These are phyloP conservation scores for Begonia loranthoides DNA, from an alignment of 306 rosid species.

Conservation along the genomic window DNA sequence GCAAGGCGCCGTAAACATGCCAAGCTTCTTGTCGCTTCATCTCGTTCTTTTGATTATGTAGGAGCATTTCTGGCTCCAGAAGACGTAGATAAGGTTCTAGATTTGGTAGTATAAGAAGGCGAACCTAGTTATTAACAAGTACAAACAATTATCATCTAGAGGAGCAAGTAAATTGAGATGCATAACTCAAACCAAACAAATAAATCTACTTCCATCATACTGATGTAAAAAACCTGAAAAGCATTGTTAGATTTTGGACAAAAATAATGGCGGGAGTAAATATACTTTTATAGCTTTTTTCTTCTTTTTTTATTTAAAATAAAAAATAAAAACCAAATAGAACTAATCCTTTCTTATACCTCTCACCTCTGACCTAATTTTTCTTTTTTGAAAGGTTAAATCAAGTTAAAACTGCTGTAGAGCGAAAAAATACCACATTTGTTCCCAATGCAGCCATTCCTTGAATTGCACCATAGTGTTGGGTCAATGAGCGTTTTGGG, in stretches of 20 bases:
- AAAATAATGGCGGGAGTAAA: no score
- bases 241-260: no score
- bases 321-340: no score
- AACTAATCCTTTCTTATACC: no score
- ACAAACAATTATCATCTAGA: conserved; percentile 7
- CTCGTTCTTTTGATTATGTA: conserved; percentile 62
- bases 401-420: not conserved
- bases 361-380: no score
- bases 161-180: not conserved
- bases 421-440: conserved; percentile 41
- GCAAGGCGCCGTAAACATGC: conserved; percentile 76
- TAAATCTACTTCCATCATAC: no score
- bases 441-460: conserved; percentile 85
- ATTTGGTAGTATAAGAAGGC: conserved; percentile 71
- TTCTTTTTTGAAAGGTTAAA: no score
- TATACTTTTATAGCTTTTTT: no score
- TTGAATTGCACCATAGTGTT: conserved; percentile 92
- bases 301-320: no score
- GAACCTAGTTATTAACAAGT: conserved; percentile 38
- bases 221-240: no score
- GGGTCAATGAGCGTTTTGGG: conserved; percentile 66
- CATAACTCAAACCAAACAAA: no score
- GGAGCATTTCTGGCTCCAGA: conserved; percentile 68
- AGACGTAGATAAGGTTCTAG: conserved; percentile 80
- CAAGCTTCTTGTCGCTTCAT: conserved; percentile 77